Evolutionary conservation across 306 rosid species (phyloP), one percentile per base, ranked within the genome.

Genomic region (Hippophae rhamnoides): DNA sequence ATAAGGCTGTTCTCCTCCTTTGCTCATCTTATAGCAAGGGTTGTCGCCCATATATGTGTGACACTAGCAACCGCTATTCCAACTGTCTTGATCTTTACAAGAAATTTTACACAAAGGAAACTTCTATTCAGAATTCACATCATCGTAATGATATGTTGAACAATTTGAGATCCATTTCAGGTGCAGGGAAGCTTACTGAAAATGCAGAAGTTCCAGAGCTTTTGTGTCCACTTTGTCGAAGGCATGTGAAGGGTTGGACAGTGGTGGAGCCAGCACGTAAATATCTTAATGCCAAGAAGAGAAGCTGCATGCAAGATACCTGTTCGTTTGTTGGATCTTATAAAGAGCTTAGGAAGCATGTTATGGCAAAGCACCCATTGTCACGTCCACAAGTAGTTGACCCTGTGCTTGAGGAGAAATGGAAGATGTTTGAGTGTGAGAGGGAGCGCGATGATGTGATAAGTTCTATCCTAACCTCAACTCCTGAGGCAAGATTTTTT

Each of bases 211-310:
- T 64, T 60, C 81, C 89, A 1, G 89, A 88, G 85, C 97, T 93
- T 67, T 81, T 88, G 52, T 93, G 99, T 70, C 99, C 99, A 25
- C 95, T 93, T 55, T 93, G 99, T 68, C 87, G 97, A 54, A 85
- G 86, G 54, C 90, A 84, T 75, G 97, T 93, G 61, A 93, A 93
- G 72, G 99, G 99, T 25, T 93, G 99, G 97, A 86, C 99, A 8
- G 94, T 93, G 72, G 95, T 93, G 73, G 95, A 88, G 47, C 88
- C 76, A 3, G 99, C 94, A 27, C 72, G 97, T 53, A 76, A 84
- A 74, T 79, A 81, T 82, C 81, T 86, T 55, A 84, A 93, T 76
- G 67, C 82, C 50, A 93, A 86, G 90, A 93, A 88, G 82, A 88
- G 99, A 79, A 73, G 75, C 65, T 93, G 99, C 71, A 78, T 84